A percentile compares a stretch with the other conserved stretches of the same genome.
Evolutionary conservation across 768 basidiomycete species (phyloP).

Genomic region (Sarcomyxa edulis): DNA sequence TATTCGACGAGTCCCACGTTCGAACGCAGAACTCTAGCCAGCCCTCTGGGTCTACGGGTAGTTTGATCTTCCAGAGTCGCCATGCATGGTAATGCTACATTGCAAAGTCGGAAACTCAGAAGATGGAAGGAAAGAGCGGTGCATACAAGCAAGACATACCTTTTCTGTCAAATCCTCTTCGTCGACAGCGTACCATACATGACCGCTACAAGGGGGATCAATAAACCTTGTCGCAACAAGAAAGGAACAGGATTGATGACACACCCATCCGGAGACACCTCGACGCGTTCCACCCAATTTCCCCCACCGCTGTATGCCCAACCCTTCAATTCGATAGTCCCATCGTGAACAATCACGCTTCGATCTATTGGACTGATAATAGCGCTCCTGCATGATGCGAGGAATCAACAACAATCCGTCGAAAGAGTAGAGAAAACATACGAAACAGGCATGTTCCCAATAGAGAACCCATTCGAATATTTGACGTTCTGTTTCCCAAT

Average conservation of each 20-base stretch:
- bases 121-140: background rate
- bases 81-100: conserved; percentile 55
- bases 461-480: conserved; percentile 51
- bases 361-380: conserved; percentile 40
- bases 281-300: conserved; percentile 53
- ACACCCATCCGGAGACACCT: conserved; percentile 44
- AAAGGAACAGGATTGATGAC: conserved; percentile 6
- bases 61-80: conserved; percentile 46
- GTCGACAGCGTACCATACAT: conserved; percentile 45
- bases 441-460: conserved; percentile 57
- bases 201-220: conserved; percentile 25
- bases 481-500: conserved; percentile 48
- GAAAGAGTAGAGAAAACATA: conserved; percentile 19
- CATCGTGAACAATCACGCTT: conserved; percentile 42
- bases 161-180: conserved; percentile 45
- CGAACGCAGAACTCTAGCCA: conserved; percentile 54
- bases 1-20: conserved; percentile 54
- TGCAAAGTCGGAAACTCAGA: background rate
- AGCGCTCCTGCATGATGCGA: conserved; percentile 33
- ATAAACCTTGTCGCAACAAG: background rate
- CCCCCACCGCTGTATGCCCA: conserved; percentile 44
- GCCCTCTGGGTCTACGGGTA: conserved; percentile 50
- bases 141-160: too few relatives aligned
- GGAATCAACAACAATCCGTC: background rate
- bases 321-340: conserved; percentile 35